Base-by-base conservation (phyloP, 805 yeast species). In the Sugiyamaella mastotermitis region DNA sequence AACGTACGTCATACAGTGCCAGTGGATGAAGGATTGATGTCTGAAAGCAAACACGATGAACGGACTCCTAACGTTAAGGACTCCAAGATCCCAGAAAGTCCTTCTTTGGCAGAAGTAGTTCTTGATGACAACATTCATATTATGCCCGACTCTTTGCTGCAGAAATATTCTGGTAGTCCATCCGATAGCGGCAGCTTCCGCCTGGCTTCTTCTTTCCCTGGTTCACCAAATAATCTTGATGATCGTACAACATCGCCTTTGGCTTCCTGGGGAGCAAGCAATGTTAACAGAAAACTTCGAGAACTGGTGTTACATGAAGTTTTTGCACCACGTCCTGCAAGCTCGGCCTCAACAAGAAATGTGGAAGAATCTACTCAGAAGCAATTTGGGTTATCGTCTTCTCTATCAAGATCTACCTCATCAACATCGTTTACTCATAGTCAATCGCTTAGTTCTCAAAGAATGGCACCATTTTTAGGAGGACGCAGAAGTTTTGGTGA, bases 121-220 rank as follows among this genome's bases (percentile, higher is more conserved):
- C 68, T 90, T 23, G 88, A 86, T 57, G 97, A 90, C 53, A 90
- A 90, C 58, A 80, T 76, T 42, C 98, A 90, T 59, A 88, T 90
- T 39, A 80, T 90, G 22, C 96, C 97, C 0, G 81, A 80, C 40
- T 78, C 87, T 2, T 58, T 85, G 45, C 74, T 86, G 76, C 70
- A 70, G 43, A 76, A 73, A 39, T 80, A 76, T 51, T 71, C 83
- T 4, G 48, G 64, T 3, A 64, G 67, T 5, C 69, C 71, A 3
- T 57, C 65, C 17, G 46, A 43, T 14, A n/a, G 17, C 14, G 39
- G 26, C 3, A 42, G 46, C 31, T 5, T 17, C 14, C 13, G 20
- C 17, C 10, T 28, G 11, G 39, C 32, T 13, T 29, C 24, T 7
- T 36, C 39, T 5, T 30, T 36, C 11, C 39, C 39, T 9, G 39